These are phyloP conservation scores for Passiflora organensis DNA, from an alignment of 345 rosid species.

Conservation along the genomic window DNA sequence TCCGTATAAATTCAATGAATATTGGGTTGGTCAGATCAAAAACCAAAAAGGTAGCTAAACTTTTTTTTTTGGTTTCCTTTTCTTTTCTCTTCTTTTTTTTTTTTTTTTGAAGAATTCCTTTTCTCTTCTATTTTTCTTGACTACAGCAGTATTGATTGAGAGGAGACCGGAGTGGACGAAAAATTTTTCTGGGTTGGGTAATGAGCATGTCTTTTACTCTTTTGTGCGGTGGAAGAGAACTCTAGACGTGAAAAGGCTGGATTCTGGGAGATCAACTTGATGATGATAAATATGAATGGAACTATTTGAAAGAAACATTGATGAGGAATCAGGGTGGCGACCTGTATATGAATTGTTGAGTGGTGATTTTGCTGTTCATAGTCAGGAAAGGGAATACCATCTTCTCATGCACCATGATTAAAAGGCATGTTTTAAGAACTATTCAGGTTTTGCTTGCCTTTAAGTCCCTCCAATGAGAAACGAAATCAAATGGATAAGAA, in stretches of 20 bases:
- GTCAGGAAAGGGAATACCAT: too few species aligned
- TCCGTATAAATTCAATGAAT: neutral
- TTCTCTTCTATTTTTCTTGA: neutral
- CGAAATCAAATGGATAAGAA: conserved; percentile 20
- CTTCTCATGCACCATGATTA: neutral
- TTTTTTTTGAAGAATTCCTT: neutral
- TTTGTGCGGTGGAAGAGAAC: neutral
- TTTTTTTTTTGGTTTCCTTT: too few species aligned
- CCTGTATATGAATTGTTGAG: neutral
- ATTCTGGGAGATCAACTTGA: conserved; percentile 24
- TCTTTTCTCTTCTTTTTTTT: neutral
- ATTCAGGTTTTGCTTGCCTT: neutral
- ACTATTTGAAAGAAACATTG: neutral
- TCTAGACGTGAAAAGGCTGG: conserved; percentile 23
- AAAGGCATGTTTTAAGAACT: neutral
- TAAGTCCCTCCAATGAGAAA: neutral
- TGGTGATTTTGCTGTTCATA: neutral
- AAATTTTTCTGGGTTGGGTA: conserved; percentile 4
- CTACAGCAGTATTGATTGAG: neutral
- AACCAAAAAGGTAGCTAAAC: neutral
- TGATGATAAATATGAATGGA: neutral
- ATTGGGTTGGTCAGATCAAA: conserved; percentile 18
- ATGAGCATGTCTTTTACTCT: neutral
- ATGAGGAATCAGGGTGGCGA: neutral
- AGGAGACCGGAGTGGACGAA: conserved; percentile 24